Evolutionary conservation across 2,329 filamentous ascomycete genomes (phyloP), one percentile per base, ranked within the genome.

Genomic region (Arthroderma uncinatum): DNA sequence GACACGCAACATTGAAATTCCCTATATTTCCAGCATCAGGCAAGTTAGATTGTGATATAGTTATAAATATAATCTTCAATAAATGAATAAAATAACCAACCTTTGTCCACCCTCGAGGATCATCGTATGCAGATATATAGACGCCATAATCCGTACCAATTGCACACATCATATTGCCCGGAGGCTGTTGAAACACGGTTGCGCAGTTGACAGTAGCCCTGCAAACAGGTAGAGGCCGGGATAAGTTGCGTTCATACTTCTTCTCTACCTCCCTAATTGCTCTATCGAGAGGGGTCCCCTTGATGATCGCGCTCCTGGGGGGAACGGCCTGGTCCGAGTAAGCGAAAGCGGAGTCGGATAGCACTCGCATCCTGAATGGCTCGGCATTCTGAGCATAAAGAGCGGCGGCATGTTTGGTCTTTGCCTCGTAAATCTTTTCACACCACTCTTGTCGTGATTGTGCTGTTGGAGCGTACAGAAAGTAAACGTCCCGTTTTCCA

Each of bases 91-190:
- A 23, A 23, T 12, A 56, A 75, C 82, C 77, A 78, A 94, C 90
- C 76, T 88, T 86, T 59, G 78, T 82, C 93, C 93, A 98, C 10
- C 89, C 90, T 66, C 94, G 83, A 58, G 93, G 89, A 67, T 97
- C 92, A 54, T 86, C 84, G 55, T 89, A 84, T 63, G 95, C 89
- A 2, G 92, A 87, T 52, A 95, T 86, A 68, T 84, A 98, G 2
- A 98, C 89, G 33, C 93, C 93, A 70, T 87, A 91, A 67, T 98
- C 93, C 1, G 93, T 98, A 44, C 94, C 93, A 57, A 98, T 87
- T 9, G 92, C 93, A 64, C 95, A 85, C 79, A 96, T 88, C 50
- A 87, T 82, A 69, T 86, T 92, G 28, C 89, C 89, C 67, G 85
- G 87, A 0, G 87, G 86, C 28, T 82, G 81, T 37, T 83, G 84